phyloP scores from a whole-genome alignment of 1,139 yeast species.

The Yamadazyma atlantica region DNA sequence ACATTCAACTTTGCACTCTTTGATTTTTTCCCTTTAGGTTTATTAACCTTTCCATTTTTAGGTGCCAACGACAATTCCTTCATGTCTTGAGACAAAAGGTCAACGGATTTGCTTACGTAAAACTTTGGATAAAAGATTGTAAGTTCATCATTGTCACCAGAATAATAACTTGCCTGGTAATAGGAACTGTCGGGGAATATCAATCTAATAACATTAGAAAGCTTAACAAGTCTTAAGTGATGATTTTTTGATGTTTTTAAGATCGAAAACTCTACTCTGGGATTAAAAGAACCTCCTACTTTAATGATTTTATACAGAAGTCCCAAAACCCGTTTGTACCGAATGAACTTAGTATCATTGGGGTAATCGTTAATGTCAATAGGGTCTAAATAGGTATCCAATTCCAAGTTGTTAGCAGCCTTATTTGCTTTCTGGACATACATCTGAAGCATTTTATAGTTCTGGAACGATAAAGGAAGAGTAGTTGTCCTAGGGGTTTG shows the following conservation, averaged over 20 bases:
- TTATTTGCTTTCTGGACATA: background rate
- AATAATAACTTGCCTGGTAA: background rate
- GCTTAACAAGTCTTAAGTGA: background rate
- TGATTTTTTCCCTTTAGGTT: background rate
- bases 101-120: background rate
- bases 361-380: background rate
- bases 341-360: slow-evolving; percentile 3
- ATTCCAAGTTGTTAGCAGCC: background rate
- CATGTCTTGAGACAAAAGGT: background rate
- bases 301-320: slow-evolving; percentile 6
- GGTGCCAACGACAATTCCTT: background rate
- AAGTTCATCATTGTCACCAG: background rate
- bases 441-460: background rate
- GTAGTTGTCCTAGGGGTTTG: no score
- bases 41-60: no score
- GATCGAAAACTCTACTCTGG: slow-evolving; percentile 7
- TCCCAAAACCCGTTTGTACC: slow-evolving; percentile 8
- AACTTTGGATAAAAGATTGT: background rate
- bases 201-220: background rate
- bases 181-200: slow-evolving; percentile 2
- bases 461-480: background rate
- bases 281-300: slow-evolving; percentile 8
- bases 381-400: background rate
- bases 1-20: background rate
- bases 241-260: slow-evolving; percentile 5